Percentiles rank a stretch among this genome's conserved stretches.
Conservation (phyloP, 2,329 filamentous ascomycete genomes). For the Scedosporium apiospermum region DNA sequence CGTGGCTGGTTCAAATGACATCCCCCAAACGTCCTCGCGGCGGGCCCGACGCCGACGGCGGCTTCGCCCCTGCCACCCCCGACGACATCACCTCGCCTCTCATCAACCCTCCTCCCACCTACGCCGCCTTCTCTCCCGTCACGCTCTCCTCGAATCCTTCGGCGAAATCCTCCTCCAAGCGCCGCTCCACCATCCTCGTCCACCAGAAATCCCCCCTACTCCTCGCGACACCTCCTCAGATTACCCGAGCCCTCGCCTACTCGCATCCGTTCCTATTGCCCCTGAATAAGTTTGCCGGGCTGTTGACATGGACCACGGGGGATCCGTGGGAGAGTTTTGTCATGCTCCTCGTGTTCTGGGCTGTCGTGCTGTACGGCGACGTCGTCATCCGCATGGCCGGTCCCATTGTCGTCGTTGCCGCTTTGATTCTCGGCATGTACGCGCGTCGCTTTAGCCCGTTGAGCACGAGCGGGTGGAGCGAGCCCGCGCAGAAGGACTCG, state of each 20-base stretch:
- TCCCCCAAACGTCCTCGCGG: slow-evolving; percentile 8
- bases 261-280: slow-evolving; percentile 90
- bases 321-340: slow-evolving; percentile 98
- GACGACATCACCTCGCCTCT: slow-evolving; percentile 12
- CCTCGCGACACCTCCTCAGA: slow-evolving; percentile 85
- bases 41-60: slow-evolving; percentile 5
- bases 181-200: slow-evolving; percentile 84
- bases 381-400: slow-evolving; percentile 71
- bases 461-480: slow-evolving; percentile 69
- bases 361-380: slow-evolving; percentile 75
- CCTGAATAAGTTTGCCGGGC: slow-evolving; percentile 72
- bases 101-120: slow-evolving; percentile 53
- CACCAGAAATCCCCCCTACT: slow-evolving; percentile 94
- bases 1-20: slow-evolving; percentile 13
- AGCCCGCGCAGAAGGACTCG: slow-evolving; percentile 27
- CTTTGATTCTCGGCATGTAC: slow-evolving; percentile 87
- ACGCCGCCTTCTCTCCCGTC: slow-evolving; percentile 82
- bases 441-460: slow-evolving; percentile 79
- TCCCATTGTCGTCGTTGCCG: slow-evolving; percentile 69
- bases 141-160: slow-evolving; percentile 50
- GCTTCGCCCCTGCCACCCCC: slow-evolving; percentile 7
- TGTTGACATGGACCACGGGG: slow-evolving; percentile 87
- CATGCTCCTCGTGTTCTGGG: slow-evolving; percentile 79
- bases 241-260: slow-evolving; percentile 89
- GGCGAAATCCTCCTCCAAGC: slow-evolving; percentile 44